These are phyloP conservation scores for thale cress (Arabidopsis thaliana) DNA, from an alignment of 345 rosid genomes.

Conservation along the genomic window TAIR10.1 NC_003076.8:276001-276500, in stretches of 20 bases:
- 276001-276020: constrained; percentile 29
- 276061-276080: constrained; percentile 58
- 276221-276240: constrained; percentile 8
- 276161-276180: constrained; percentile 83
- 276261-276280: constrained; percentile 27
- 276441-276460: constrained; percentile 17
- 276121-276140: constrained; percentile 62
- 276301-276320: constrained; percentile 59
- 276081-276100: constrained; percentile 63
- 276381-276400: constrained; percentile 16
- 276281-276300: constrained; percentile 75
- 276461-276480: background rate
- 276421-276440: background rate
- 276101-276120: constrained; percentile 83
- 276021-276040: constrained; percentile 35
- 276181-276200: constrained; percentile 51
- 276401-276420: constrained; percentile 5
- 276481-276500: constrained; percentile 65
- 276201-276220: constrained; percentile 38
- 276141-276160: constrained; percentile 75
- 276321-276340: constrained; percentile 65
- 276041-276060: constrained; percentile 86
- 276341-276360: constrained; percentile 74
- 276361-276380: constrained; percentile 25
- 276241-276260: constrained; percentile 15